Conservation (phyloP, 805 yeast genomes). For the Yarrowia phangngaensis region DNA sequence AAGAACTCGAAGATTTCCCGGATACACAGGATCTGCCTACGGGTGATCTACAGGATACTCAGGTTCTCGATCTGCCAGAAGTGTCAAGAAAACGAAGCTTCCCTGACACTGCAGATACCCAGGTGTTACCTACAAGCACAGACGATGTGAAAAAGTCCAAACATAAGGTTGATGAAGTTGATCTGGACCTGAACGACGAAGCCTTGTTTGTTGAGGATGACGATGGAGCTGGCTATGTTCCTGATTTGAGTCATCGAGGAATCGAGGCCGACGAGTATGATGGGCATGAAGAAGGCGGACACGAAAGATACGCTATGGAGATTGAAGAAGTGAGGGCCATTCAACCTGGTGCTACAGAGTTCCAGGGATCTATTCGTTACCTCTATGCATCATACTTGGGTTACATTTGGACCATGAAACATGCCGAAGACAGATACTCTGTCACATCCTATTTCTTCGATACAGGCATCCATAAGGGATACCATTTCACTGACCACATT, state of each 20-base stretch:
- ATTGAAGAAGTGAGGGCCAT: slow-evolving; percentile 47
- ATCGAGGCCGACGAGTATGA: slow-evolving; percentile 21
- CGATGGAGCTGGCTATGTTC: slow-evolving; percentile 51
- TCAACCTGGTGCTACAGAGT: slow-evolving; percentile 88
- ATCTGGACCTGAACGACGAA: slow-evolving; percentile 40
- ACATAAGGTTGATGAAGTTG: slow-evolving; percentile 30
- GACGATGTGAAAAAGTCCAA: too few relatives aligned
- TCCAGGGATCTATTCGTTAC: slow-evolving; percentile 66
- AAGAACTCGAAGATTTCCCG: slow-evolving; percentile 2
- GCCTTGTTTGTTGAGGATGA: slow-evolving; percentile 59
- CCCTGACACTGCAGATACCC: slow-evolving; percentile 32
- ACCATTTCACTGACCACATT: slow-evolving; percentile 74
- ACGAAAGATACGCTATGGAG: neutral
- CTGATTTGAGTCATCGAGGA: slow-evolving; percentile 4
- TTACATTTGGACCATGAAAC: slow-evolving; percentile 70
- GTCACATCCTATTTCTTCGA: slow-evolving; percentile 89
- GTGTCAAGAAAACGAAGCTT: neutral
- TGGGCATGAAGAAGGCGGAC: slow-evolving; percentile 14
- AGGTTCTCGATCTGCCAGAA: slow-evolving; percentile 4
- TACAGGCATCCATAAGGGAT: slow-evolving; percentile 66
- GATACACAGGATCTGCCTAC: neutral
- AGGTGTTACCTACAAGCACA: too few relatives aligned
- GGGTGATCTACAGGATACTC: slow-evolving; percentile 1
- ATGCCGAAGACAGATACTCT: slow-evolving; percentile 54
- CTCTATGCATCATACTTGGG: slow-evolving; percentile 78